A percentile compares a stretch with the other conserved stretches of the same genome.
phyloP scores from a whole-genome alignment of 192 early-diverging fungal species.

The Coemansia sp. region DNA sequence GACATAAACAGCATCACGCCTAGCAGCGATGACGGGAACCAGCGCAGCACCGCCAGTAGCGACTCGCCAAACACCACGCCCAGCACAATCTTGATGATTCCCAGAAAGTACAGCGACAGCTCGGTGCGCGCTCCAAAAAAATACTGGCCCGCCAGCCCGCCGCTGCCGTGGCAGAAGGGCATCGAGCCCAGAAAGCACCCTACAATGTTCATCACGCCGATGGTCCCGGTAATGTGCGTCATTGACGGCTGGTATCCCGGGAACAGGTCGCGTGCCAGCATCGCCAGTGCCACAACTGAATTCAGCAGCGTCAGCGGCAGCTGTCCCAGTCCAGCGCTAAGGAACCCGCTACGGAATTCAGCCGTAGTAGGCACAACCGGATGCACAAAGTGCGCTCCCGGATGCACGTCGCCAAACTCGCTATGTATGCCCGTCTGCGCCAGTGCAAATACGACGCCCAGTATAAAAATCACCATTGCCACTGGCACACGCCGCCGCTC shows the following conservation, averaged over 20 bases:
- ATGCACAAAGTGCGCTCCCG: constrained; percentile 60
- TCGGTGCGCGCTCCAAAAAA: constrained; percentile 87
- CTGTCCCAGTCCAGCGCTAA: constrained; percentile 81
- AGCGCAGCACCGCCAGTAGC: constrained; percentile 64
- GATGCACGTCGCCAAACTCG: constrained; percentile 40
- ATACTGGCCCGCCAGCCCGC: constrained; percentile 92
- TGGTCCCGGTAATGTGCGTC: constrained; percentile 58
- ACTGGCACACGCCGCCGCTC: constrained; percentile 60
- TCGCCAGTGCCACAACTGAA: constrained; percentile 77
- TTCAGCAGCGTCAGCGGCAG: constrained; percentile 83
- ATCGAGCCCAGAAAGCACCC: constrained; percentile 77
- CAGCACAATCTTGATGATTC: constrained; percentile 69
- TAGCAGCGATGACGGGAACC: constrained; percentile 74
- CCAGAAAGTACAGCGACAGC: constrained; percentile 75
- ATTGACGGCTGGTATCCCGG: constrained; percentile 57
- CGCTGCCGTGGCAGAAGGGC: constrained; percentile 79
- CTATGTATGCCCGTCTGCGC: constrained; percentile 54
- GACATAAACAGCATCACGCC: constrained; percentile 87
- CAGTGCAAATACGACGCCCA: constrained; percentile 69
- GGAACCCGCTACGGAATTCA: constrained; percentile 71
- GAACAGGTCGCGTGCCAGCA: constrained; percentile 79
- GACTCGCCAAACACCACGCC: constrained; percentile 84
- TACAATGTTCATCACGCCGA: constrained; percentile 78
- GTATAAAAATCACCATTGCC: constrained; percentile 69
- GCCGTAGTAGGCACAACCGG: constrained; percentile 59